A percentile compares a stretch with the other conserved stretches of the same genome.
phyloP scores from a whole-genome alignment of 2,329 filamentous ascomycete species.

The Uncinocarpus reesii region DNA sequence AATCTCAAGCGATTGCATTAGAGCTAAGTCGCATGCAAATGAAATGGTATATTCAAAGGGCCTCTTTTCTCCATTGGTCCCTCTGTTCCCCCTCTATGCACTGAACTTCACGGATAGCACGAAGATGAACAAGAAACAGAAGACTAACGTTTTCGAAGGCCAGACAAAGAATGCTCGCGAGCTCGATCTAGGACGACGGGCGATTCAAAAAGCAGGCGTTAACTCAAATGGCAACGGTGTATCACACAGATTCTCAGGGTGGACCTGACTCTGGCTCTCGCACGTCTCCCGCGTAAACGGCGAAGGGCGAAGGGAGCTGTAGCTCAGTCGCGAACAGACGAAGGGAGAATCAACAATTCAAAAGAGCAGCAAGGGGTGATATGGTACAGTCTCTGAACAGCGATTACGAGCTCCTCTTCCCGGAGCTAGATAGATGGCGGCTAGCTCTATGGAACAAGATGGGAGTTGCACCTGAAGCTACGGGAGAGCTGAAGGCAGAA shows the following conservation, averaged over 20 bases:
- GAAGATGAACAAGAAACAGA: neutral
- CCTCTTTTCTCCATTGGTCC: too few species aligned
- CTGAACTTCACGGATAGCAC: neutral
- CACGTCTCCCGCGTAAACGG: neutral
- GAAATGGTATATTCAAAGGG: too few species aligned
- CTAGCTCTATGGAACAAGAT: neutral
- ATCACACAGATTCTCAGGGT: neutral
- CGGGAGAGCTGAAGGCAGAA: too few species aligned
- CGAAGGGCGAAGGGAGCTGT: neutral
- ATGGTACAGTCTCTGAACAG: neutral
- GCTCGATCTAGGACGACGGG: too few species aligned
- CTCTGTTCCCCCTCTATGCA: neutral
- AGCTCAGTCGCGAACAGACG: neutral
- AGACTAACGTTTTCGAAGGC: neutral
- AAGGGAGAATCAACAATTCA: neutral
- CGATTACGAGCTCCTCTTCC: neutral
- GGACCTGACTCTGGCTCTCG: neutral
- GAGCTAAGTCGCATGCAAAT: too few species aligned
- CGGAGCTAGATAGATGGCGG: too few species aligned
- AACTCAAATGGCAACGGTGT: neutral
- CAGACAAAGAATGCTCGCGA: neutral
- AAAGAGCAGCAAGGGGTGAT: neutral
- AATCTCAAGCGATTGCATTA: too few species aligned
- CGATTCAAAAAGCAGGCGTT: constrained; percentile 1
- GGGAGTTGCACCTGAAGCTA: neutral